phyloP scores from a whole-genome alignment of 805 yeast species.

The Blastobotrys peoriensis region DNA sequence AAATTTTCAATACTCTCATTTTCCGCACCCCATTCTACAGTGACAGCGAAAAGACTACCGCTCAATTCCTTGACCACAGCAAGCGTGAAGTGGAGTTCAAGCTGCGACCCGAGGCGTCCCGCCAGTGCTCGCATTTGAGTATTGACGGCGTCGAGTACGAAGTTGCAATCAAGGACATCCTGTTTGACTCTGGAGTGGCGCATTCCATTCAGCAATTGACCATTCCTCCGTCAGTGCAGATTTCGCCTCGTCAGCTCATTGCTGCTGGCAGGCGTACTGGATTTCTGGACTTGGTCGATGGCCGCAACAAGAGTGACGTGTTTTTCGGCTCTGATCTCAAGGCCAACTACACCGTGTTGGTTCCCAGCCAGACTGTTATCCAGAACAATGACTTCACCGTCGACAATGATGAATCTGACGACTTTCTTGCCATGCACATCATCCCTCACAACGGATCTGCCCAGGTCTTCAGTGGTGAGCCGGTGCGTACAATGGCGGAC shows the following conservation, averaged over 20 bases:
- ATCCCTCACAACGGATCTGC: constrained; percentile 48
- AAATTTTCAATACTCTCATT: constrained; percentile 52
- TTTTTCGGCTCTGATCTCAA: constrained; percentile 29
- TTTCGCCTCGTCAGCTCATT: constrained; percentile 53
- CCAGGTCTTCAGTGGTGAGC: constrained; percentile 17
- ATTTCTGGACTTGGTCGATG: constrained; percentile 42
- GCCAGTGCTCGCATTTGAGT: constrained; percentile 1
- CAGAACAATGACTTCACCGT: constrained; percentile 44
- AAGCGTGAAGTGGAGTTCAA: constrained; percentile 9
- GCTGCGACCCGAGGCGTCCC: neutral
- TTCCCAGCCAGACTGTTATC: constrained; percentile 62
- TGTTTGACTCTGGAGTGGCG: constrained; percentile 80
- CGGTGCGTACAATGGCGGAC: constrained; percentile 21
- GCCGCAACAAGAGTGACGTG: constrained; percentile 40
- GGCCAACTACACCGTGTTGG: constrained; percentile 53
- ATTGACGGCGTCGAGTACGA: constrained; percentile 5
- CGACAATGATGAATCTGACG: constrained; percentile 39
- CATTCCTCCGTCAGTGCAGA: constrained; percentile 50
- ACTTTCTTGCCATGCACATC: constrained; percentile 62
- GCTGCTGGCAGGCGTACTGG: constrained; percentile 44
- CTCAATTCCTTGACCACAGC: constrained; percentile 24
- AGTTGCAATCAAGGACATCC: constrained; percentile 48
- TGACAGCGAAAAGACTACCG: constrained; percentile 38
- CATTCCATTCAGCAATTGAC: constrained; percentile 57
- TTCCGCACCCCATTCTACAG: constrained; percentile 63